These are phyloP conservation scores for Phragmites australis DNA, from an alignment of 176 grass and related monocot genomes.

Conservation along the genomic window DNA sequence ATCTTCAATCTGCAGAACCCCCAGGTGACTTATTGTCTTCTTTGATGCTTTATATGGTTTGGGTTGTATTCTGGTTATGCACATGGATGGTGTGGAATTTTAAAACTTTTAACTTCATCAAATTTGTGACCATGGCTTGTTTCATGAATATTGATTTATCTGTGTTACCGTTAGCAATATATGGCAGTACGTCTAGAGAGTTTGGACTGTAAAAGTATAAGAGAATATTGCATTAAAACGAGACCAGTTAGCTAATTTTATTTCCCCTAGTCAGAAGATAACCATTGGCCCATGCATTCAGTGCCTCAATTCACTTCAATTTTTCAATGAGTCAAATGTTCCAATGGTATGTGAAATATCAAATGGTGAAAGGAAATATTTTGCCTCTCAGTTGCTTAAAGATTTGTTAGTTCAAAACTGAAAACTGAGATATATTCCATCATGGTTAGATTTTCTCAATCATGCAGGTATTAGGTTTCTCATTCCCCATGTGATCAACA, in stretches of 20 bases:
- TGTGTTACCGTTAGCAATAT: neutral
- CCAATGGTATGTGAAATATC: neutral
- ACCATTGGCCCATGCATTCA: neutral
- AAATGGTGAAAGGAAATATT: conserved; percentile 9
- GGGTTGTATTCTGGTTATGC: neutral
- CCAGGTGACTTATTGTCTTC: conserved; percentile 51
- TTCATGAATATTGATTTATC: conserved; percentile 4
- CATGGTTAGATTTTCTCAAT: conserved; percentile 16
- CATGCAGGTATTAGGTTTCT: neutral
- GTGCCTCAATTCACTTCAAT: neutral
- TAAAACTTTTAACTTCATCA: neutral
- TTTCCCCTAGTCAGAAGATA: neutral
- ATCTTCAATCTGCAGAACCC: conserved; percentile 87
- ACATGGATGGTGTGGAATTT: neutral
- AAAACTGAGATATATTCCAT: neutral
- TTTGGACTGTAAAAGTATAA: neutral
- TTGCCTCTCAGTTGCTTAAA: neutral
- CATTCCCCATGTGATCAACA: neutral
- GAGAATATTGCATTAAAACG: neutral
- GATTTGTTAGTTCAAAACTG: conserved; percentile 12
- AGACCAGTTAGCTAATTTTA: neutral
- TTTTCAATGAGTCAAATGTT: neutral
- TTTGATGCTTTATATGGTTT: neutral
- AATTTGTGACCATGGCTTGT: neutral
- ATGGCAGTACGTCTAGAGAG: neutral